These are phyloP conservation scores for Trichoderma pleuroti DNA, from an alignment of 2,329 filamentous ascomycete genomes.

Conservation along the genomic window DNA sequence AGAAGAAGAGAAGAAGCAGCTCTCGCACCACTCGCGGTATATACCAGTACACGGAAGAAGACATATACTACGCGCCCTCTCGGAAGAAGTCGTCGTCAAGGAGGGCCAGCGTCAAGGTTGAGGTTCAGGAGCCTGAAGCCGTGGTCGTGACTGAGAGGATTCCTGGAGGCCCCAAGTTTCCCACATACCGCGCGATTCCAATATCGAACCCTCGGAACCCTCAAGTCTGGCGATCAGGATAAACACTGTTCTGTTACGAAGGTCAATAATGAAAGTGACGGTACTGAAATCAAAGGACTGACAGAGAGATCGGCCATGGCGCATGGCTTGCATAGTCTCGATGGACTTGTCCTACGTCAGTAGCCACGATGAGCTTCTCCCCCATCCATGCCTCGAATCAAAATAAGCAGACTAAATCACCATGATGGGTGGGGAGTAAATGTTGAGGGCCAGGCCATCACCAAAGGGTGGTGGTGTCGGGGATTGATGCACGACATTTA, in stretches of 20 bases:
- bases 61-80: not conserved
- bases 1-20: not conserved
- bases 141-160: constrained; percentile 26
- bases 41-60: constrained; percentile 12
- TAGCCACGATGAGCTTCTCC: not conserved
- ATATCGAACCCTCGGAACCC: constrained; percentile 31
- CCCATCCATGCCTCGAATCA: too few relatives aligned
- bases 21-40: not conserved
- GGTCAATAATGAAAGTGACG: not conserved
- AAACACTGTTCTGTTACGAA: not conserved
- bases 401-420: not conserved
- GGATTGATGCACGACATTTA: not conserved
- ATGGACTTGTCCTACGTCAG: not conserved
- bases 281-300: not conserved
- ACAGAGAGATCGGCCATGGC: not conserved
- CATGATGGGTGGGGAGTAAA: not conserved
- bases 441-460: not conserved
- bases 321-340: not conserved
- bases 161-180: constrained; percentile 33
- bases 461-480: not conserved
- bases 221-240: constrained; percentile 12
- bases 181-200: constrained; percentile 34
- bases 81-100: not conserved
- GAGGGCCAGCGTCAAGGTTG: not conserved
- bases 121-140: constrained; percentile 22